Base-by-base conservation (phyloP, 139 green algal species). In the Pleodorina starrii region DNA sequence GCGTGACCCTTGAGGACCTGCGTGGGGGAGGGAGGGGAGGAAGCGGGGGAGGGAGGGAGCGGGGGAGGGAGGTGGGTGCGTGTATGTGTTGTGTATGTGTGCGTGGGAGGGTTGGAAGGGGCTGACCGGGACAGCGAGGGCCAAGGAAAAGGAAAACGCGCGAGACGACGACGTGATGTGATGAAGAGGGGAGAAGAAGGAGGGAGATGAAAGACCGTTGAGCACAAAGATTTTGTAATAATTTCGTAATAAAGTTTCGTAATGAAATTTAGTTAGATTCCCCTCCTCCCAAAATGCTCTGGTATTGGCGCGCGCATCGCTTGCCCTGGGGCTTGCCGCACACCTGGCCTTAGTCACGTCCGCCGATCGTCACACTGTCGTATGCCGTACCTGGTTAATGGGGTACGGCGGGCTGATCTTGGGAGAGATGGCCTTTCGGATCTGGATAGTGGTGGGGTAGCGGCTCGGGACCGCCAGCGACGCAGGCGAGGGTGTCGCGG, bases 1-100 rank as follows among this genome's bases (percentile, higher is more conserved):
- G 85, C 85, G 21, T 90, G 85, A 51, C 72, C 73, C 54, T 90
- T 90, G 29, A 90, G 85, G 16, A 84, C 42, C 72, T 77, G 72
- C n/a, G 54, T 25, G 54, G n/a, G n/a, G n/a, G n/a, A n/a, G n/a
- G 29, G 54, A 1, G 43, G 25, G 23, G 9, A 19, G 46, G 66
- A 40, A 19, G 9, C 29, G 60, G 81, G 0, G 60, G 0, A 29
- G 7, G 27, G 29, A 29, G 29, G 14, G 1, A n/a, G 43, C 48
- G 50, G 0, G 38, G 36, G 36, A 23, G 2, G 50, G 78, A n/a
- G n/a, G n/a, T 0, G 32, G 32, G 76, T 29, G 76, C 16, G 7
- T 4, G 14, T 14, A 27, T 7, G 40, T 3, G 72, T 10, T 40
- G 72, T 11, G 32, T 23, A 73, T n/a, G n/a, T n/a, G 7, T 66